Conservation (phyloP, 1,284 basidiomycete species). For the Ganoderma lucidum region DNA sequence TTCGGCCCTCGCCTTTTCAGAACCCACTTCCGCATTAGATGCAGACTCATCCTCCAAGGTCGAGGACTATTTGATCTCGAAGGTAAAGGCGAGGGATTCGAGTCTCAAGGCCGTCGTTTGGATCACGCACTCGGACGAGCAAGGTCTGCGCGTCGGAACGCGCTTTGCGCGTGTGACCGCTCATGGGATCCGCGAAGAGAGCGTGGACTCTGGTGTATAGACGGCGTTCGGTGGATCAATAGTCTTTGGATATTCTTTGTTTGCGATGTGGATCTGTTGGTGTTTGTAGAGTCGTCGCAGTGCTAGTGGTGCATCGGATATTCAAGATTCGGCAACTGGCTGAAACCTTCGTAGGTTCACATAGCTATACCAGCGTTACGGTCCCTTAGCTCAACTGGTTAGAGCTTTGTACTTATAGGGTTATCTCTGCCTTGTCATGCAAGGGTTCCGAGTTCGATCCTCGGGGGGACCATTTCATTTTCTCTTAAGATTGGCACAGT, state of each 20-base stretch:
- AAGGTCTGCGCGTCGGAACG: slow-evolving; percentile 77
- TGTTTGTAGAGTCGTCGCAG: neutral
- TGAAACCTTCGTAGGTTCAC: neutral
- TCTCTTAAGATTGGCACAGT: too few species aligned
- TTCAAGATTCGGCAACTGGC: neutral
- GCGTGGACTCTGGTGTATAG: slow-evolving; percentile 29
- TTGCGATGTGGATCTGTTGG: neutral
- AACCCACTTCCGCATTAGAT: slow-evolving; percentile 89
- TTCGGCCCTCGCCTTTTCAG: slow-evolving; percentile 47
- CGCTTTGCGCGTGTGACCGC: slow-evolving; percentile 64
- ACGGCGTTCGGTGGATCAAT: neutral
- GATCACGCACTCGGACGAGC: slow-evolving; percentile 89
- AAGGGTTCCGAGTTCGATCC: slow-evolving; percentile 59
- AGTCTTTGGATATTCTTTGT: neutral
- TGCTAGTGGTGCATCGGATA: neutral
- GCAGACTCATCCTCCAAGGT: slow-evolving; percentile 69
- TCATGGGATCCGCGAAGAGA: slow-evolving; percentile 57
- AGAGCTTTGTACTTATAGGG: slow-evolving; percentile 60
- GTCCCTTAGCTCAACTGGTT: slow-evolving; percentile 58
- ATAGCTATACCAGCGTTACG: slow-evolving; percentile 21
- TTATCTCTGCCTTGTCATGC: slow-evolving; percentile 46
- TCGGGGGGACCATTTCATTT: slow-evolving; percentile 53
- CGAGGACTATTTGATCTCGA: slow-evolving; percentile 65
- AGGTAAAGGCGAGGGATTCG: slow-evolving; percentile 56
- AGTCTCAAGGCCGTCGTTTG: slow-evolving; percentile 80